Evolutionary conservation across 208 protist species (phyloP), one percentile per base, ranked within the genome.

Genomic region (Trypanosoma avium): DNA sequence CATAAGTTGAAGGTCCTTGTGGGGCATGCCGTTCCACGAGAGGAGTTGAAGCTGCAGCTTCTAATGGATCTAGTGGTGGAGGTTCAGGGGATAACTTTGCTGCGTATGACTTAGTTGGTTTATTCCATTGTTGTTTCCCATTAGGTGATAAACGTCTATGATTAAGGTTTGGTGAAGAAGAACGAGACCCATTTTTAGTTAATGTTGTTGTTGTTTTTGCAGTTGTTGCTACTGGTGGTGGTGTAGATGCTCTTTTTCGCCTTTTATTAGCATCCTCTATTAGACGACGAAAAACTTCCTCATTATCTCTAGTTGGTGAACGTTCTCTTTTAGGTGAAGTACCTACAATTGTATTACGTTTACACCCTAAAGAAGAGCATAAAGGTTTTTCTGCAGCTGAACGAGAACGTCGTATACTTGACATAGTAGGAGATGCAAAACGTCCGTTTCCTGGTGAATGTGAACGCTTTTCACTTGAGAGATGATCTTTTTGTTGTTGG

Each of bases 101-200:
- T 21, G 62, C 71, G 46, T 69, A 91, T 1, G 88, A 88, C 64
- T 77, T 56, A 17, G 88, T 94, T 21, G 82, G 72, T 35, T 71
- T 75, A 42, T 79, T 76, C 73, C 82, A 90, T n/a, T 15, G 27
- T 9, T 15, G 27, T 9, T 19, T 21, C 3, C 1, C 27, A 55
- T 3, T 42, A 6, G 47, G 36, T 2, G 66, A 64, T 10, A n/a
- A 6, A 32, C 27, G 49, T 13, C 49, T 27, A 6, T 21, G 12
- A 46, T 26, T 48, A 19, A 13, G 22, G 8, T 19, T 26, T 22
- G 59, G n/a, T 24, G 35, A 64, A 43, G 46, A 42, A 19, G 13
- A 46, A 12, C 26, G 47, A 63, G 19, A 10, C 22, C 19, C 10
- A 15, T 8, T 42, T 26, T 15, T 35, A 48, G 3, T 30, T 1